Base-by-base conservation (phyloP, 139 green algal genomes). In the Tetraselmis chui region DNA sequence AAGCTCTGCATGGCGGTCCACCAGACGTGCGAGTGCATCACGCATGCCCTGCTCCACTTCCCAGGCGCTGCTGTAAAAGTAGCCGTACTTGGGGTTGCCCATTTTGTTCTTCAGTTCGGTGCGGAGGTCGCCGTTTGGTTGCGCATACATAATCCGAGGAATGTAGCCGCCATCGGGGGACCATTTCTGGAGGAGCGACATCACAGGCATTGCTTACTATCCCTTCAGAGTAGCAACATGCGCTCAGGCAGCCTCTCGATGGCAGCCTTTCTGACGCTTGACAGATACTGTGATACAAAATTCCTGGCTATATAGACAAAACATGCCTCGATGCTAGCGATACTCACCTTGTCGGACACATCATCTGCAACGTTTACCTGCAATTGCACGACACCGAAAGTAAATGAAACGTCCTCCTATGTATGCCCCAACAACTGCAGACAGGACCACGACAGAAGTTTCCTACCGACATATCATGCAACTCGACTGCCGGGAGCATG, bases 161-260 rank as follows among this genome's bases (percentile, higher is more conserved):
- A 82, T 82, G 45, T 82, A 82, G n/a, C 79, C 79, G 2, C 79
- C 79, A 27, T 82, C 79, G 23, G 79, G 79, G 23, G 32, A 28
- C n/a, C 28, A 82, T 24, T 31, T 58, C 79, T 82, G 79, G 45
- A 77, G 27, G 31, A 0, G 0, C 23, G 31, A 81, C 79, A 25
- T 2, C 2, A n/a, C n/a, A n/a, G n/a, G n/a, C n/a, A n/a, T n/a
- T n/a, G n/a, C n/a, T n/a, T n/a, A n/a, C n/a, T n/a, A n/a, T n/a
- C n/a, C n/a, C n/a, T n/a, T n/a, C n/a, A n/a, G n/a, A n/a, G n/a
- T n/a, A n/a, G n/a, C n/a, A n/a, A n/a, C n/a, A n/a, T n/a, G n/a
- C n/a, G n/a, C n/a, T n/a, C n/a, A n/a, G n/a, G n/a, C n/a, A n/a
- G n/a, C n/a, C n/a, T n/a, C n/a, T n/a, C n/a, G n/a, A n/a, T n/a